Conservation (phyloP, 2,329 filamentous ascomycete species). For the Trichoderma pleuroti region DNA sequence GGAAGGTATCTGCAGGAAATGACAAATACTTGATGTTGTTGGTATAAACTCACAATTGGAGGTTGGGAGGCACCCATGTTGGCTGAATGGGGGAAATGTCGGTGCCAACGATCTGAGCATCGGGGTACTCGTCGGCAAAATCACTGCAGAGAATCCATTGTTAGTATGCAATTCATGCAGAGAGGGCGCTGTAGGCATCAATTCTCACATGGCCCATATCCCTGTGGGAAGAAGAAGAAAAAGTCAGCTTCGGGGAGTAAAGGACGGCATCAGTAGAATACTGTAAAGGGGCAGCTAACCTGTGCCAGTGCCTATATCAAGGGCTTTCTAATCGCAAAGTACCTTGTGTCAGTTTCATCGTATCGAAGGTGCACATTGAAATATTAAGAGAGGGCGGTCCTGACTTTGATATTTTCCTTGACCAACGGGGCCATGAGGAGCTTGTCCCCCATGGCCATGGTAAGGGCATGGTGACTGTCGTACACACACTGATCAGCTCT, state of each 20-base stretch:
- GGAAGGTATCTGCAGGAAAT: background rate
- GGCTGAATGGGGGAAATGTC: slow-evolving; percentile 58
- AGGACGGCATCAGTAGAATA: background rate
- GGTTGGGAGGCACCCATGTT: slow-evolving; percentile 39
- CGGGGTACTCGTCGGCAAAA: slow-evolving; percentile 41
- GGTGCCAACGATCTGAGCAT: slow-evolving; percentile 46
- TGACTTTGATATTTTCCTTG: slow-evolving; percentile 12
- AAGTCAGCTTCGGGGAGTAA: background rate
- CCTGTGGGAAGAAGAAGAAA: background rate
- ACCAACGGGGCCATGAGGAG: slow-evolving; percentile 25
- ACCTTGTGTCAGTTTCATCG: background rate
- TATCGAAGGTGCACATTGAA: no score
- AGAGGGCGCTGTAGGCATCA: slow-evolving; percentile 18
- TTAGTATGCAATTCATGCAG: slow-evolving; percentile 38
- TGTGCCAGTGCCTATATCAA: slow-evolving; percentile 30
- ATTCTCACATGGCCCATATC: slow-evolving; percentile 21
- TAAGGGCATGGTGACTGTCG: slow-evolving; percentile 24
- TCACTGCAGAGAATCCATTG: slow-evolving; percentile 53
- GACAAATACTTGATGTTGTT: background rate
- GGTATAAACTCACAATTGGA: slow-evolving; percentile 12
- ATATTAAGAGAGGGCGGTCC: background rate
- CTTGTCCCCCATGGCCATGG: slow-evolving; percentile 28
- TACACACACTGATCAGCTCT: background rate
- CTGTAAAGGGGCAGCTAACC: slow-evolving; percentile 9
- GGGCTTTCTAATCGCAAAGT: slow-evolving; percentile 23